Evolutionary conservation across 179 eudicot genomes (phyloP), one percentile per base, ranked within the genome.

Genomic region (Silene noctiflora): DNA sequence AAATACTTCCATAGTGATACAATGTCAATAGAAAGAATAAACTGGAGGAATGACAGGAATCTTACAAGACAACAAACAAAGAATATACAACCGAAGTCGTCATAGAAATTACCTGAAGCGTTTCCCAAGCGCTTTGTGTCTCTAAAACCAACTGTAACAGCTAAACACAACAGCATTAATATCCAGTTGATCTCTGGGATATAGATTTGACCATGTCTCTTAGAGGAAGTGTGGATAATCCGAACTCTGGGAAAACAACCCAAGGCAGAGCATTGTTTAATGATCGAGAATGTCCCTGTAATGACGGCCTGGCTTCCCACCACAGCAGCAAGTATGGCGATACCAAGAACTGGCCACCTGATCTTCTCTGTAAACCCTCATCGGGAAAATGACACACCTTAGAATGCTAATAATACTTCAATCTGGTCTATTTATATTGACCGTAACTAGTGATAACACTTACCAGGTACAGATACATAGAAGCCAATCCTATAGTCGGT

Each of bases 391-490:
- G 2, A 55, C 21, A 71, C 5, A 31, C 1, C 53, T 71, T 27
- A 75, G 65, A 42, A 55, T 59, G 27, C 13, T 7, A 56, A 9
- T 4, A 67, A 19, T 21, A 12, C 19, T 46, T 14, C 2, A 29
- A 46, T 5, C 4, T 11, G 4, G 5, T 3, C 65, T 7, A 6
- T 0, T 7, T 39, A 21, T 31, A 29, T 3, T 20, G 10, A 39
- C 46, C 10, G 56, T 35, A 51, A 61, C 21, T 42, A 13, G 27
- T 56, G 6, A 74, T 33, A 44, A 71, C 17, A 74, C 80, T 69
- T 74, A 85, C 86, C 86, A 9, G 88, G 86, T 64, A 85, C 91
- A 86, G 98, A 92, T 62, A 89, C 91, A 80, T 94, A 94, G 79
- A 88, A 94, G 62, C 93, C 89, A 21, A 94, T 87, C 78, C 84